Evolutionary conservation across 2,329 filamentous ascomycete genomes (phyloP), one percentile per base, ranked within the genome.

Genomic region (Elsinoe ampelina): DNA sequence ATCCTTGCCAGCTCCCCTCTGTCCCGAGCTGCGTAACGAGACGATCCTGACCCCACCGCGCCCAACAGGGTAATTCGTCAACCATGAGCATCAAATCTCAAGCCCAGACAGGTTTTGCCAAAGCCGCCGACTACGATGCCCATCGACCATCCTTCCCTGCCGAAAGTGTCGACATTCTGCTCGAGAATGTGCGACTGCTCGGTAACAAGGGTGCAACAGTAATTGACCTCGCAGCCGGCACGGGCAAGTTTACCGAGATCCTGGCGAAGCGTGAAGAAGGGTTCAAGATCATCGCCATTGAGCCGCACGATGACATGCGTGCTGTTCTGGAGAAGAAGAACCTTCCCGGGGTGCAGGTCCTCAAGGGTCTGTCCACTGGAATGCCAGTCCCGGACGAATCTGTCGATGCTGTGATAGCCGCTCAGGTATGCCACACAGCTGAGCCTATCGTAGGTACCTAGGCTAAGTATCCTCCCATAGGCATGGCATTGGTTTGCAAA

Each of bases 291-390:
- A 64, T 83, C 45, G 79, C 83, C 47, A 73, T 88, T 50, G 79
- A 87, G 68, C 85, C 85, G 20, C 80, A 86, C 64, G 72, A 71
- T 57, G 77, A 75, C n/a, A 89, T 89, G 85, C 74, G 85, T 38
- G 72, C 72, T 45, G 77, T 81, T 63, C 72, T 89, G 45, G 76
- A 70, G 42, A 71, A 69, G 58, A 89, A 89, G 70, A 62, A 69
- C 5, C 71, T 89, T 59, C 65, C 65, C 1, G 72, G 75, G 7
- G 82, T 87, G 2, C 72, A 70, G 26, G 78, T 83, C 3, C 63
- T 76, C 26, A 75, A 80, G 32, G 86, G 84, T 0, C 76, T 77
- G 42, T 85, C 83, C 2, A 77, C 76, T 11, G 70, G 73, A 47
- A 80, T 87, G 68, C 75, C 77, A 1, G 67, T 82, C 5, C 74